A percentile compares a stretch with the other conserved stretches of the same genome.
Conservation (phyloP, 345 rosid genomes). For the Euphorbia pulcherrima region DNA sequence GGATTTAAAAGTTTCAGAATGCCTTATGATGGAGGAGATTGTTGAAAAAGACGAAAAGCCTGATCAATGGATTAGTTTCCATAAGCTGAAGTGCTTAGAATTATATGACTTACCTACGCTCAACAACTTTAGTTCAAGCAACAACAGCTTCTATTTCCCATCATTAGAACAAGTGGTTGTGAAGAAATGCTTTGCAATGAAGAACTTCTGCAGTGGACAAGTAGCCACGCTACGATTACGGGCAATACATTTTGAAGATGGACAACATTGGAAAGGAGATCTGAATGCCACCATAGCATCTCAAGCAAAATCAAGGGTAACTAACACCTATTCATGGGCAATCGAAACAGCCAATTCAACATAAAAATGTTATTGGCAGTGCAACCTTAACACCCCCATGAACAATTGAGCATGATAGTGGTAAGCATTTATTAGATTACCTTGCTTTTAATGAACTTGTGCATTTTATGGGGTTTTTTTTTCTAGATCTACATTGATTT, state of each 20-base stretch:
- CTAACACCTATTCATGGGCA: neutral
- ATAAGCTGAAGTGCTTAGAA: neutral
- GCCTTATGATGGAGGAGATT: constrained; percentile 10
- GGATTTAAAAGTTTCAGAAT: constrained; percentile 9
- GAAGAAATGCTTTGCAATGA: neutral
- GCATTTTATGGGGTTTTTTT: too few relatives aligned
- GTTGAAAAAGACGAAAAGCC: constrained; percentile 6
- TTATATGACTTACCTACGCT: constrained; percentile 1
- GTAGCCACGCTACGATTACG: neutral
- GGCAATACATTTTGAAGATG: neutral
- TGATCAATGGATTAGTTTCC: constrained; percentile 12
- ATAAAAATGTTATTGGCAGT: neutral
- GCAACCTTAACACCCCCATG: neutral
- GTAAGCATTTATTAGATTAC: neutral
- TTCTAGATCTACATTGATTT: too few relatives aligned
- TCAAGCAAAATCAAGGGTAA: neutral
- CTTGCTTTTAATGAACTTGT: neutral
- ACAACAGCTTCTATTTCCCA: neutral
- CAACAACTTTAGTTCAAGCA: neutral
- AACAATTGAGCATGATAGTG: neutral
- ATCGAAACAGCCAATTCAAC: neutral
- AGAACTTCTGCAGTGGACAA: neutral
- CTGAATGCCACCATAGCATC: neutral
- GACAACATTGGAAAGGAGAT: neutral
- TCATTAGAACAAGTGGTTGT: neutral